Percentiles rank a stretch among this genome's conserved stretches.
These are phyloP conservation scores for Amorphotheca resinae DNA, from an alignment of 495 filamentous ascomycete genomes.

Conservation along the genomic window DNA sequence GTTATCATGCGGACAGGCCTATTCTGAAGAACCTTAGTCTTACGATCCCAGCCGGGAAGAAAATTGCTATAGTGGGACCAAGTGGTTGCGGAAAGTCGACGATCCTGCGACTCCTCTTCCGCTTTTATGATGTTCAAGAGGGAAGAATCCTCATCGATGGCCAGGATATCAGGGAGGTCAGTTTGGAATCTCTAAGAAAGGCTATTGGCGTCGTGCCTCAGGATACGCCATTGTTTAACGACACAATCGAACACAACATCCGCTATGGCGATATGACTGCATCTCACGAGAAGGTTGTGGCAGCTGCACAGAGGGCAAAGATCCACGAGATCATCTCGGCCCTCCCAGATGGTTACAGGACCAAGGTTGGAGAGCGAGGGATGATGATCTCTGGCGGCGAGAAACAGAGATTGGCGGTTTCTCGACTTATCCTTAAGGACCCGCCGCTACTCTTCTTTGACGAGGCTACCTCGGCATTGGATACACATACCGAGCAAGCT, in stretches of 20 bases:
- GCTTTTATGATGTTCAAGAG: conserved; percentile 82
- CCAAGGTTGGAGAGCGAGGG: conserved; percentile 87
- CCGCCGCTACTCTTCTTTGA: conserved; percentile 92
- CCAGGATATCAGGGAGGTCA: conserved; percentile 80
- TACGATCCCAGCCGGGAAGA: conserved; percentile 89
- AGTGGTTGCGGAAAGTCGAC: conserved; percentile 96
- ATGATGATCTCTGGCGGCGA: conserved; percentile 98
- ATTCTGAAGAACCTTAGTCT: conserved; percentile 77
- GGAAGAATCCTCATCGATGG: conserved; percentile 86
- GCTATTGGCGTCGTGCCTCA: conserved; percentile 94
- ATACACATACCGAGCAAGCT: conserved; percentile 90
- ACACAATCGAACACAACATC: conserved; percentile 91
- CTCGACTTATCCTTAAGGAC: conserved; percentile 79
- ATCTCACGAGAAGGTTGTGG: conserved; percentile 54
- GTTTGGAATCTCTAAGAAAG: conserved; percentile 66
- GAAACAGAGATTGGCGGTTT: conserved; percentile 86
- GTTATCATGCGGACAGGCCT: conserved; percentile 75
- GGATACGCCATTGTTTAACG: conserved; percentile 94
- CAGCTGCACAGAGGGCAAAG: conserved; percentile 66
- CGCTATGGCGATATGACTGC: conserved; percentile 84
- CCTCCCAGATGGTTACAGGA: conserved; percentile 78
- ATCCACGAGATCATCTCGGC: conserved; percentile 70
- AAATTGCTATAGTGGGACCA: conserved; percentile 89
- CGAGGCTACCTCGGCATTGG: conserved; percentile 90
- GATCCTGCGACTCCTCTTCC: conserved; percentile 78